Evolutionary conservation across 176 grass and related monocot genomes (phyloP), one percentile per base, ranked within the genome.

Genomic region (Saccharum spontaneum): DNA sequence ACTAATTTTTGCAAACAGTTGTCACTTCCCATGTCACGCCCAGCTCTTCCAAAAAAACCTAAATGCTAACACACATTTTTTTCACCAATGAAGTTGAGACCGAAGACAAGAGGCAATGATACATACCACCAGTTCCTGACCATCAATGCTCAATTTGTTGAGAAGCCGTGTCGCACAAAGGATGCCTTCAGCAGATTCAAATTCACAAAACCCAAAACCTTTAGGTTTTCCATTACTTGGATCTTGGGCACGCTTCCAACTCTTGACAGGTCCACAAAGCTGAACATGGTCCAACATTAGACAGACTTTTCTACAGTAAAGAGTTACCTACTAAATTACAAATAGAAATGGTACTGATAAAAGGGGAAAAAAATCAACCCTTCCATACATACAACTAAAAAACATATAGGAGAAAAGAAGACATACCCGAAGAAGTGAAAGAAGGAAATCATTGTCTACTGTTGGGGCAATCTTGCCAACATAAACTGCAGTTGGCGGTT

Each of bases 151-250:
- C 86, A 99, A 77, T 91, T 94, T 99, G 62, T 88, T 90, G 31
- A 99, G 94, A 79, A 99, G 90, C 41, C 97, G 88, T 23, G 94
- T 86, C 40, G 97, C 94, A 69, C 97, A 75, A 84, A 97, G 90
- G 71, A 99, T 88, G 65, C 97, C 94, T 88, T 99, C 97, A 66
- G 97, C 94, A 89, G 90, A 87, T 92, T 97, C 97, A 82, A 99
- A 99, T 88, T 97, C 97, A 73, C 94, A 99, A 94, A 96, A 99
- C 11, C 91, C 97, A 92, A 99, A 99, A 33, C 90, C 87, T 85
- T 94, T 93, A 74, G 90, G 97, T 67, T 74, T 97, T 55, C 92
- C 91, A 78, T 91, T 89, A 91, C 94, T 97, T 85, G 94, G 97
- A 92, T 99, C 92, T 84, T 94, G 91, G 7, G 93, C 94, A 73